Evolutionary conservation across 345 rosid genomes (phyloP), one percentile per base, ranked within the genome.

Genomic region (Crucihimalaya himalaica): DNA sequence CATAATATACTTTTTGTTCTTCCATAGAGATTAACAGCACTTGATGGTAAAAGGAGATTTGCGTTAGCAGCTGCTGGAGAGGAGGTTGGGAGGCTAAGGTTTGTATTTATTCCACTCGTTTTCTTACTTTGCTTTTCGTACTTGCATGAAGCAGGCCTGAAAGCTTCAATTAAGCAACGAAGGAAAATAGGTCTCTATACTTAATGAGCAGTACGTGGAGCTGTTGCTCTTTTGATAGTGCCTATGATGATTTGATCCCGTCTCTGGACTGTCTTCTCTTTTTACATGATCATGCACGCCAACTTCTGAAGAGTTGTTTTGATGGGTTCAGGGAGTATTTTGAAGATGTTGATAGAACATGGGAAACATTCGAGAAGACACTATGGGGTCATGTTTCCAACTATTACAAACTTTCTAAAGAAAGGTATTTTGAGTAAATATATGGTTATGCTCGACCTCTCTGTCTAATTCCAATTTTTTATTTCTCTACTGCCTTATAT

Each of bases 301-400:
- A 50, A 20, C 51, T 48, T 71, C 40, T 72, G 42, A 71, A 52
- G 55, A 59, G 57, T 50, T 57, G 8, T 50, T 68, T 58, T 58
- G 45, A 37, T 63, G 79, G 71, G 32, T 28, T 16, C 84, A 95
- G 99, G 74, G 98, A 92, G 84, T 95, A 95, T 83, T 95, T 95
- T 83, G 98, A 95, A 85, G 99, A 95, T 52, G 96, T 95, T 39
- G 99, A 95, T 87, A 85, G 63, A 70, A 90, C 91, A 4, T 95
- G 99, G 98, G 99, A 89, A 83, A 92, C 97, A 54, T 92, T 95
- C 82, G 99, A 95, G 82, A 89, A 90, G 80, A 89, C 94, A 80
- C 80, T 95, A 77, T 95, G 99, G 99, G 89, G 83, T 47, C 97
- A 90, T 68, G 68, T 95, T 71, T 60, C 88, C 70, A 92, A 90